Conservation (phyloP, 331 rosid genomes). For the Acacia pycnantha region DNA sequence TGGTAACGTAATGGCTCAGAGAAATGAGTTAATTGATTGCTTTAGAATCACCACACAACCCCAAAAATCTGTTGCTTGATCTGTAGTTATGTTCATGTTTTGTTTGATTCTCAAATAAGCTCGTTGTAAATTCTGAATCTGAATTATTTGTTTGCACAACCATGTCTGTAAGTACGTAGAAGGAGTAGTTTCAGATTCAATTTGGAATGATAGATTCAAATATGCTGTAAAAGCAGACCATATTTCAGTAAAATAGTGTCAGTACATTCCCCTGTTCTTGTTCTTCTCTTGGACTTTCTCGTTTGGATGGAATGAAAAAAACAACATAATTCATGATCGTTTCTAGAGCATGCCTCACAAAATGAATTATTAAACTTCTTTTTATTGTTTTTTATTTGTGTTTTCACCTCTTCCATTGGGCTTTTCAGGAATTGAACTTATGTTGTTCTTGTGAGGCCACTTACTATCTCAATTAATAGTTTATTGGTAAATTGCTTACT, state of each 20-base stretch:
- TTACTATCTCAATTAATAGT: no score
- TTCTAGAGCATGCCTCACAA: background rate
- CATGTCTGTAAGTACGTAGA: background rate
- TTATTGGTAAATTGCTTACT: background rate
- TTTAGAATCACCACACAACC: constrained; percentile 26
- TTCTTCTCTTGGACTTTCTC: background rate
- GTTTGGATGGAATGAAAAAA: background rate
- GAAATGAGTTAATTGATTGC: constrained; percentile 63
- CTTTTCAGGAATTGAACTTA: no score
- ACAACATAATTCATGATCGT: background rate
- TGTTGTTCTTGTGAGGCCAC: fast-evolving
- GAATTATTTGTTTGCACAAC: constrained; percentile 18
- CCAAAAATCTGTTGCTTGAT: constrained; percentile 27
- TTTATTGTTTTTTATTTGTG: no score
- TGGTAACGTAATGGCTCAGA: constrained; percentile 52
- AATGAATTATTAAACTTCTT: background rate
- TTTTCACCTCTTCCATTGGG: no score
- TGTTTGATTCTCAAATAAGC: background rate
- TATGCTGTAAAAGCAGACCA: background rate
- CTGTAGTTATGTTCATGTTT: background rate
- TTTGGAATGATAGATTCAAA: background rate
- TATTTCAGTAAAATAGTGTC: background rate
- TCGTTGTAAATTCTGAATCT: background rate
- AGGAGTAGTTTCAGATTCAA: background rate
- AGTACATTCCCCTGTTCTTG: background rate